These are phyloP conservation scores for Tolypocladium amazonense DNA, from an alignment of 2,329 filamentous ascomycete species.

Conservation along the genomic window DNA sequence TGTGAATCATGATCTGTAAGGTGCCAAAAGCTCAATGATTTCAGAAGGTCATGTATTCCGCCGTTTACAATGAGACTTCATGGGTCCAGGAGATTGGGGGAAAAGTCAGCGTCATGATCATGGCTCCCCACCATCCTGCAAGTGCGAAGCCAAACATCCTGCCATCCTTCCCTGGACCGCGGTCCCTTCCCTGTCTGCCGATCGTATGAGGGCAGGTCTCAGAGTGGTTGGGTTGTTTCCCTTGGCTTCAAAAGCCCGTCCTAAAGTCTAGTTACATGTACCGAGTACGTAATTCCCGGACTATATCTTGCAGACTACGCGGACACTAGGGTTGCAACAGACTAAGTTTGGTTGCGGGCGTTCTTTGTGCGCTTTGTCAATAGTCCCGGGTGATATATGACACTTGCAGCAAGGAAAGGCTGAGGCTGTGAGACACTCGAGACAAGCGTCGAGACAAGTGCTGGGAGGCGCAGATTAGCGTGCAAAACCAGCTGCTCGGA, in stretches of 20 bases:
- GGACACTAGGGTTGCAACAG: background rate
- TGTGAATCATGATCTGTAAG: background rate
- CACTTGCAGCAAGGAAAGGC: background rate
- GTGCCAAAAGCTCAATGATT: background rate
- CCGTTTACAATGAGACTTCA: background rate
- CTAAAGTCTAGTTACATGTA: background rate
- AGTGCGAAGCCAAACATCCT: background rate
- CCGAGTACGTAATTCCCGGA: background rate
- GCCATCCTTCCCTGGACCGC: background rate
- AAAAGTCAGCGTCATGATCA: constrained; percentile 13
- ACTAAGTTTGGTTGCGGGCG: background rate
- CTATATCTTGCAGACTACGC: background rate
- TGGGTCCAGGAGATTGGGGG: constrained; percentile 26
- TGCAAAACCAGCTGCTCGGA: background rate
- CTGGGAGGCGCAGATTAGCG: background rate
- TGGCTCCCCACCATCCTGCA: background rate
- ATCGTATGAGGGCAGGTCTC: background rate
- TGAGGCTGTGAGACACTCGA: background rate
- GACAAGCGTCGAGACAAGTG: background rate
- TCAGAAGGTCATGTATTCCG: background rate
- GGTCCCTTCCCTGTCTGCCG: background rate
- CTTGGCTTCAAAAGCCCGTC: background rate
- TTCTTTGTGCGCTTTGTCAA: background rate
- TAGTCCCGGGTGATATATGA: background rate
- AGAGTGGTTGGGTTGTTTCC: background rate